Evolutionary conservation across 305 asterid species (phyloP).

Genomic region (Striga hermonthica): DNA sequence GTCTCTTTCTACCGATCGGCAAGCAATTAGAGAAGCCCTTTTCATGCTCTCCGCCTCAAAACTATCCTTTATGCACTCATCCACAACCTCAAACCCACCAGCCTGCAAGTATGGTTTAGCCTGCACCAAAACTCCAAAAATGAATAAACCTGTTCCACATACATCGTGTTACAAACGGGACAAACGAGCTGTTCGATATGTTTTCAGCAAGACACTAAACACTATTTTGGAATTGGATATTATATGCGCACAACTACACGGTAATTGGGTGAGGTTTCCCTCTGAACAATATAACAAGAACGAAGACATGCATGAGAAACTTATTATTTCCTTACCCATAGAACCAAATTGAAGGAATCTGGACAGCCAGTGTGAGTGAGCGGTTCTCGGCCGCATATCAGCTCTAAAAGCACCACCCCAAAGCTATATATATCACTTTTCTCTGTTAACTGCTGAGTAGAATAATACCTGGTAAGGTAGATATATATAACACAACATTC

Average conservation of each 20-base stretch:
- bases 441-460: conserved; percentile 84
- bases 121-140: conserved; percentile 35
- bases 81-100: conserved; percentile 89
- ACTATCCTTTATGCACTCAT: conserved; percentile 68
- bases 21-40: conserved; percentile 73
- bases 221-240: neutral
- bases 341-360: conserved; percentile 83
- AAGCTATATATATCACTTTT: conserved; percentile 90
- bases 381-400: conserved; percentile 91
- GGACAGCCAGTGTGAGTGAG: conserved; percentile 84
- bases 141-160: no score
- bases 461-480: conserved; percentile 58
- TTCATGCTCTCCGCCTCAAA: conserved; percentile 86
- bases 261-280: neutral
- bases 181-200: no score
- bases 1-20: conserved; percentile 86
- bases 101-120: conserved; percentile 98
- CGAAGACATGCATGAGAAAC: no score
- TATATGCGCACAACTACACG: neutral
- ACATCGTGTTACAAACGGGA: no score
- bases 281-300: no score
- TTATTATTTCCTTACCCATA: conserved; percentile 62
- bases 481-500: conserved; percentile 15
- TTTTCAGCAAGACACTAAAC: neutral
- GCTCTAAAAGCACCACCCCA: conserved; percentile 91